Evolutionary conservation across 1,284 basidiomycete species (phyloP), one percentile per base, ranked within the genome.

Genomic region (Phylloboletellus chloephorus): DNA sequence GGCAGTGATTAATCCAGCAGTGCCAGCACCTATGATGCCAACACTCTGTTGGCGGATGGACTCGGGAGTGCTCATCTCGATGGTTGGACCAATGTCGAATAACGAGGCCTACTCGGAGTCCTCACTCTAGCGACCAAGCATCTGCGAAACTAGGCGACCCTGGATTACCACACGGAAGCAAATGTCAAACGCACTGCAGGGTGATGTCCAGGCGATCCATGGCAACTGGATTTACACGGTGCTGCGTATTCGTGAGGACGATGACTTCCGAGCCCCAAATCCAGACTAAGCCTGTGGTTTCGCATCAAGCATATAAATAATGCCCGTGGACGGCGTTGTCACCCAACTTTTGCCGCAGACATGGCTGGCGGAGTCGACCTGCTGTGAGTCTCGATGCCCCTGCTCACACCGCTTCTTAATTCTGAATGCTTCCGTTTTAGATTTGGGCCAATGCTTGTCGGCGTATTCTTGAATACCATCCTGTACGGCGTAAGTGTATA

Each of bases 1-100:
- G 0, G 75, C 77, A 5, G 74, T 78, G 48, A 81, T 73, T 19
- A 80, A 65, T 2, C 77, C 78, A 4, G 76, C 74, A 10, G 71
- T 57, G 0, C 79, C 78, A 23, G 76, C 62, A 3, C 79, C 79
- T 24, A 80, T 61, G 45, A 81, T 67, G n/a, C 68, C 69, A 13
- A 79, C 52, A 12, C 39, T 49, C 19, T 58, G 48, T 37, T 39
- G 43, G 28, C 42, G 43, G 25, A 49, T 7, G 12, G 19, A 24
- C 16, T 48, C 46, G 3, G n/a, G 22, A 26, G 28, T 28, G 12
- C 22, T 24, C 8, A 29, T 5, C 7, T 37, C 24, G n/a, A n/a
- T n/a, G n/a, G n/a, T n/a, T n/a, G n/a, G n/a, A n/a, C n/a, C n/a
- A n/a, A n/a, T n/a, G n/a, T n/a, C n/a, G n/a, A n/a, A n/a, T n/a